phyloP scores from a whole-genome alignment of 1,139 yeast genomes.

The Magnusiomyces sp. region DNA sequence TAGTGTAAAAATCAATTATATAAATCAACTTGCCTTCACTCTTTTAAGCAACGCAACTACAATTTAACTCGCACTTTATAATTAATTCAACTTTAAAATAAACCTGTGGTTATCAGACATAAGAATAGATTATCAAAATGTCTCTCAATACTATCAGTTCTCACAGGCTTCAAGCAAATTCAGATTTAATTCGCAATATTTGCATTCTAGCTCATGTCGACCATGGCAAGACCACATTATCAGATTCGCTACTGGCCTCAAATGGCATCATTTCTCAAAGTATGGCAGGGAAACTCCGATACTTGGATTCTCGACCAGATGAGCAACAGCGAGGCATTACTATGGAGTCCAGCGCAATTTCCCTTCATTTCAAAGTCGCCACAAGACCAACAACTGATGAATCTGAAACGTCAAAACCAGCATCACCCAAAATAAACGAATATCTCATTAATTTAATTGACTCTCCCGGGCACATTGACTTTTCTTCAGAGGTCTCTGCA shows the following conservation, averaged over 20 bases:
- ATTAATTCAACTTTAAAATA: too few species aligned
- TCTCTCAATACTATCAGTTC: too few species aligned
- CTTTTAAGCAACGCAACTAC: too few species aligned
- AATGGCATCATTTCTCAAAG: conserved; percentile 94
- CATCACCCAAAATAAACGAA: conserved; percentile 46
- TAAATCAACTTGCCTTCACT: too few species aligned
- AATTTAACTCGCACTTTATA: too few species aligned
- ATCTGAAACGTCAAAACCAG: conserved; percentile 9
- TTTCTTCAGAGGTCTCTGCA: conserved; percentile 90
- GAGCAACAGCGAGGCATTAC: conserved; percentile 96
- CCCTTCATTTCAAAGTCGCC: conserved; percentile 56
- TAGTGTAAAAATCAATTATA: too few species aligned
- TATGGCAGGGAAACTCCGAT: conserved; percentile 91
- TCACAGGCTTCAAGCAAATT: conserved; percentile 51
- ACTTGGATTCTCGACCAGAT: conserved; percentile 88
- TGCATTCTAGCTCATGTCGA: conserved; percentile 98
- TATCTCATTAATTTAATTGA: conserved; percentile 87
- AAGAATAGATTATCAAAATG: too few species aligned
- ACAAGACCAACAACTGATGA: conserved; percentile 15
- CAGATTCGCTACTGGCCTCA: conserved; percentile 87
- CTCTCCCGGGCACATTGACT: conserved; percentile 98
- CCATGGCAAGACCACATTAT: conserved; percentile 93
- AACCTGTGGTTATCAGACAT: too few species aligned
- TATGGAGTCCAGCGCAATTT: conserved; percentile 92
- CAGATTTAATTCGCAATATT: conserved; percentile 70